Percentiles rank a stretch among this genome's conserved stretches.
phyloP scores from a whole-genome alignment of 1,284 basidiomycete genomes.

The Trametes polyzona region DNA sequence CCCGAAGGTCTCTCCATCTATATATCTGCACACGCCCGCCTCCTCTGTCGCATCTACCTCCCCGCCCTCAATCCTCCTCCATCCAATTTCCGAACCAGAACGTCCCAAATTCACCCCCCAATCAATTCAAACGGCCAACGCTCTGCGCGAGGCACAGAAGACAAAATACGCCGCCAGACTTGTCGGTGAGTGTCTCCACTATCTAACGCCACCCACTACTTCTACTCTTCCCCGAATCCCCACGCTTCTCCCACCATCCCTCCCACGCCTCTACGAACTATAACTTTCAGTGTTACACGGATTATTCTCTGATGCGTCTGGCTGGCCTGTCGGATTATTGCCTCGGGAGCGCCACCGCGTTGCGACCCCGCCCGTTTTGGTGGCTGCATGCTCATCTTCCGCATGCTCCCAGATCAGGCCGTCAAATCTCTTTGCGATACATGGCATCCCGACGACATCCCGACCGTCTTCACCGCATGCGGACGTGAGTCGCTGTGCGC shows the following conservation, averaged over 20 bases:
- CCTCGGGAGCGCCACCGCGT: slow-evolving; percentile 5
- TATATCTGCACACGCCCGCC: slow-evolving; percentile 64
- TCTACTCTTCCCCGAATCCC: neutral
- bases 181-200: slow-evolving; percentile 57
- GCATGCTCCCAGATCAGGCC: slow-evolving; percentile 62
- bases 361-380: slow-evolving; percentile 8
- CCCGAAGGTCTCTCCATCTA: slow-evolving; percentile 43
- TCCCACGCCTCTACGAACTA: no score
- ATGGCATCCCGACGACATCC: slow-evolving; percentile 76
- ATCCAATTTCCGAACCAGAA: slow-evolving; percentile 43
- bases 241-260: neutral
- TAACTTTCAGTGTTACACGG: no score
- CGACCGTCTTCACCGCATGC: slow-evolving; percentile 49
- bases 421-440: slow-evolving; percentile 74
- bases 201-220: neutral
- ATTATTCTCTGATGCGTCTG: no score
- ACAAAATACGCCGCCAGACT: slow-evolving; percentile 66
- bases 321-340: slow-evolving; percentile 5
- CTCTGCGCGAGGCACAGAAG: slow-evolving; percentile 54
- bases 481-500: slow-evolving; percentile 21
- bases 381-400: slow-evolving; percentile 24
- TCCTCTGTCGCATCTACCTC: slow-evolving; percentile 56
- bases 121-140: slow-evolving; percentile 38
- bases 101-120: slow-evolving; percentile 37
- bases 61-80: slow-evolving; percentile 37